These are phyloP conservation scores for Knufia petricola DNA, from an alignment of 2,329 filamentous ascomycete species.

Conservation along the genomic window DNA sequence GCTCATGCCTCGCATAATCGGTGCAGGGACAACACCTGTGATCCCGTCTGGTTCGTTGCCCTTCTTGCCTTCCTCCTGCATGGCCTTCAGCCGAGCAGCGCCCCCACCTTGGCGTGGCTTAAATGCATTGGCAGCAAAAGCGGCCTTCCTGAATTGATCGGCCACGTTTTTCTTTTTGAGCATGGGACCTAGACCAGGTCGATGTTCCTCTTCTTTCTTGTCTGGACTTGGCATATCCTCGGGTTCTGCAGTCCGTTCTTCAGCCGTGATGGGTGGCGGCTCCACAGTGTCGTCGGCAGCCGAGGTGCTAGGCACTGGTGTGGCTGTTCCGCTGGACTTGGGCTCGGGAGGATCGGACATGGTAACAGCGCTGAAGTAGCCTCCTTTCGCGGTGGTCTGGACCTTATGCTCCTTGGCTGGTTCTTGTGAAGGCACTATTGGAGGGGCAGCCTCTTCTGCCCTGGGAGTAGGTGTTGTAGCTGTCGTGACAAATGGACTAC, in stretches of 20 bases:
- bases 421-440: not conserved
- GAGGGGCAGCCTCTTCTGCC: constrained; percentile 22
- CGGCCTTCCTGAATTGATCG: constrained; percentile 69
- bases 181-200: constrained; percentile 85
- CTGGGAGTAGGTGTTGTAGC: constrained; percentile 28
- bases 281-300: not conserved
- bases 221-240: constrained; percentile 37
- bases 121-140: constrained; percentile 62
- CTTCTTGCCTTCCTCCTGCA: constrained; percentile 39
- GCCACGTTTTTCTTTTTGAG: constrained; percentile 72
- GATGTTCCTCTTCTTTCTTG: constrained; percentile 43
- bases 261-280: constrained; percentile 12
- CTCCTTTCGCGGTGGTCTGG: not conserved
- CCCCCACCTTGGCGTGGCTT: constrained; percentile 83
- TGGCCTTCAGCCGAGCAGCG: constrained; percentile 63
- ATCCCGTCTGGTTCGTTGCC: constrained; percentile 75
- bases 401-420: not conserved
- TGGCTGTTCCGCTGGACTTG: not conserved
- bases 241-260: constrained; percentile 13
- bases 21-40: constrained; percentile 75
- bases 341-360: not conserved
- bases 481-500: constrained; percentile 28
- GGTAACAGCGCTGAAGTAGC: constrained; percentile 4
- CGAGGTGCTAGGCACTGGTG: constrained; percentile 4
- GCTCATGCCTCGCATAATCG: constrained; percentile 38